Evolutionary conservation across 2,329 filamentous ascomycete species (phyloP).

Genomic region (Helicocarpus griseus): DNA sequence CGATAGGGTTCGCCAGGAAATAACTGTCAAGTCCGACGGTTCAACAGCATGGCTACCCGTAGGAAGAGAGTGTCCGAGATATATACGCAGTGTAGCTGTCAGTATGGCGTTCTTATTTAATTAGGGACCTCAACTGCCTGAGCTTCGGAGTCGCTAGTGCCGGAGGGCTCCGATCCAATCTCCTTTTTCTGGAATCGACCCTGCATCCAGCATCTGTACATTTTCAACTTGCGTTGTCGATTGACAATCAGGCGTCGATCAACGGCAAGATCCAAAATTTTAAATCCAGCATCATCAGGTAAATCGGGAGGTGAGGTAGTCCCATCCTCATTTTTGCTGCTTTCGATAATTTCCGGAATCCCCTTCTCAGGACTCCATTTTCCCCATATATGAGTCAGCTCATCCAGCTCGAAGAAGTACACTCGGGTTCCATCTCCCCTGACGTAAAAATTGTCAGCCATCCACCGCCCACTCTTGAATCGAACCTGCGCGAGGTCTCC

Average conservation of each 20-base stretch:
- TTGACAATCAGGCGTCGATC: conserved; percentile 90
- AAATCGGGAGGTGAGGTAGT: neutral
- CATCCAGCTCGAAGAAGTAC: conserved; percentile 89
- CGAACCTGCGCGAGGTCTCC: conserved; percentile 93
- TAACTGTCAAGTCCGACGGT: too few relatives aligned
- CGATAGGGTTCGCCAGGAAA: too few relatives aligned
- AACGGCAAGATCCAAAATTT: conserved; percentile 67
- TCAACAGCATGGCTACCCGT: too few relatives aligned
- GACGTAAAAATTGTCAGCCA: conserved; percentile 96
- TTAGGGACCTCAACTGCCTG: neutral
- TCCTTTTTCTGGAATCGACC: conserved; percentile 32
- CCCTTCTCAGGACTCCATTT: conserved; percentile 34
- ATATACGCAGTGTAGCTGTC: too few relatives aligned
- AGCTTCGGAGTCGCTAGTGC: neutral
- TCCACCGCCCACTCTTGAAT: conserved; percentile 88
- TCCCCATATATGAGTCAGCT: conserved; percentile 72
- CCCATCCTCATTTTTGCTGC: conserved; percentile 10
- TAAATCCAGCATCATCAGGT: conserved; percentile 41
- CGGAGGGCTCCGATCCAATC: neutral
- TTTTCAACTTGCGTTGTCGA: conserved; percentile 80
- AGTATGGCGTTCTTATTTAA: neutral
- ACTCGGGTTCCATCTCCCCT: conserved; percentile 90
- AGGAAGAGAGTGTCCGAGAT: too few relatives aligned
- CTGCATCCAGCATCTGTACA: conserved; percentile 82
- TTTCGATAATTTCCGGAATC: conserved; percentile 14